Percentiles rank a stretch among this genome's conserved stretches.
Conservation (phyloP, 768 basidiomycete species). For the Amanita rubescens region DNA sequence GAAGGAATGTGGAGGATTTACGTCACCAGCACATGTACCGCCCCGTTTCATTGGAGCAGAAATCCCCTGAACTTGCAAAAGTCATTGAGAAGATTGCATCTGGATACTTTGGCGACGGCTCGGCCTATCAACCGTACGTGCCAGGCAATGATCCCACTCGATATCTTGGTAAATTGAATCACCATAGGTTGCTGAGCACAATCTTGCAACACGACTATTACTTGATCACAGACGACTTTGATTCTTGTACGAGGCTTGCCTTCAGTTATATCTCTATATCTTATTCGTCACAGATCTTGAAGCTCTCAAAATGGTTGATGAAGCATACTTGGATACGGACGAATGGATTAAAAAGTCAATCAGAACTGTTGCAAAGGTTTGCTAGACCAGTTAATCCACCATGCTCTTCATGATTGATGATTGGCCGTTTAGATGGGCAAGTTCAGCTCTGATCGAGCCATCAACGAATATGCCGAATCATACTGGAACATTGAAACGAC, state of each 20-base stretch:
- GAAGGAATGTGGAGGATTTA: slow-evolving; percentile 71
- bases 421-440: slow-evolving; percentile 70
- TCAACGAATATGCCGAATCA: slow-evolving; percentile 86
- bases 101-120: slow-evolving; percentile 75
- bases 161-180: not conserved
- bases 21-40: slow-evolving; percentile 84
- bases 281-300: slow-evolving; percentile 51
- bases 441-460: slow-evolving; percentile 92
- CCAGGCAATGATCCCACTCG: too few species aligned
- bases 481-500: slow-evolving; percentile 70
- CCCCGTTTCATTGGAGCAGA: slow-evolving; percentile 71
- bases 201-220: slow-evolving; percentile 73
- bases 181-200: slow-evolving; percentile 58
- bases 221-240: slow-evolving; percentile 88
- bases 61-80: slow-evolving; percentile 73
- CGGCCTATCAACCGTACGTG: slow-evolving; percentile 80
- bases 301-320: slow-evolving; percentile 82
- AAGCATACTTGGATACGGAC: slow-evolving; percentile 73
- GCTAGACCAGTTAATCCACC: not conserved
- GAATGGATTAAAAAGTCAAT: slow-evolving; percentile 94
- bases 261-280: not conserved
- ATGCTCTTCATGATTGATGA: not conserved
- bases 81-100: slow-evolving; percentile 71
- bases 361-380: slow-evolving; percentile 68
- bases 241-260: slow-evolving; percentile 56